A percentile compares a stretch with the other conserved stretches of the same genome.
phyloP scores from a whole-genome alignment of 2,329 filamentous ascomycete species.

The Trichoderma citrinoviride region DNA sequence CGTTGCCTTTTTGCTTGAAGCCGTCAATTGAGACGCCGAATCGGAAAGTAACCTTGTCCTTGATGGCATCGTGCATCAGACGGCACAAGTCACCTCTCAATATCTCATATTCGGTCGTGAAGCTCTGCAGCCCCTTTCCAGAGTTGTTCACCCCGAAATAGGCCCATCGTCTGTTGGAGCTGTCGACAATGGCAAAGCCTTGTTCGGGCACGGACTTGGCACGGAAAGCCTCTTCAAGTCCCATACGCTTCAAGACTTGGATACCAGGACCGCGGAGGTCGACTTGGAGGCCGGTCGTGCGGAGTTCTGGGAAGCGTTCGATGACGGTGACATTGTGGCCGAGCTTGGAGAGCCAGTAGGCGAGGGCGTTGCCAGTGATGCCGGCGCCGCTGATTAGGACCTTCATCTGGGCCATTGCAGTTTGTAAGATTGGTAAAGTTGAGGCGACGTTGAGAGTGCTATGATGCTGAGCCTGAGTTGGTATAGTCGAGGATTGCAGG shows the following conservation, averaged over 20 bases:
- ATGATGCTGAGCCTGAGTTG: not conserved
- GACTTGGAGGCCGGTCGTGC: slow-evolving; percentile 43
- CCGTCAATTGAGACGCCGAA: slow-evolving; percentile 33
- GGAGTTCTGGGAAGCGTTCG: slow-evolving; percentile 35
- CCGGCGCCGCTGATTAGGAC: slow-evolving; percentile 30
- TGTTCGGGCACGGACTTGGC: slow-evolving; percentile 43
- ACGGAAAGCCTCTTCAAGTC: slow-evolving; percentile 36
- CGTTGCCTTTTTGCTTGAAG: slow-evolving; percentile 26
- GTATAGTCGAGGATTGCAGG: too few relatives aligned
- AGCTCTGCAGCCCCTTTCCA: slow-evolving; percentile 24
- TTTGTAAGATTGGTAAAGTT: slow-evolving; percentile 21
- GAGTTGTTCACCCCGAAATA: slow-evolving; percentile 31
- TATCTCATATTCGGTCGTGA: slow-evolving; percentile 54
- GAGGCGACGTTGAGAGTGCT: too few relatives aligned
- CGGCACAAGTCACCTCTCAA: slow-evolving; percentile 51
- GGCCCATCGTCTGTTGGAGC: slow-evolving; percentile 37
- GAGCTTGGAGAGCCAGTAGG: slow-evolving; percentile 33
- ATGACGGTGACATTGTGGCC: slow-evolving; percentile 39
- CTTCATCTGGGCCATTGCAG: slow-evolving; percentile 3
- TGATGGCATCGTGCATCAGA: slow-evolving; percentile 41
- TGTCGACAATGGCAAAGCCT: slow-evolving; percentile 49
- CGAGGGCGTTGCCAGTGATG: slow-evolving; percentile 34
- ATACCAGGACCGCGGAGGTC: slow-evolving; percentile 46
- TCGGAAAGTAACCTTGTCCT: slow-evolving; percentile 30
- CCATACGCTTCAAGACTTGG: slow-evolving; percentile 40